Evolutionary conservation across 2,329 filamentous ascomycete genomes (phyloP).

Genomic region (Diplodia corticola): DNA sequence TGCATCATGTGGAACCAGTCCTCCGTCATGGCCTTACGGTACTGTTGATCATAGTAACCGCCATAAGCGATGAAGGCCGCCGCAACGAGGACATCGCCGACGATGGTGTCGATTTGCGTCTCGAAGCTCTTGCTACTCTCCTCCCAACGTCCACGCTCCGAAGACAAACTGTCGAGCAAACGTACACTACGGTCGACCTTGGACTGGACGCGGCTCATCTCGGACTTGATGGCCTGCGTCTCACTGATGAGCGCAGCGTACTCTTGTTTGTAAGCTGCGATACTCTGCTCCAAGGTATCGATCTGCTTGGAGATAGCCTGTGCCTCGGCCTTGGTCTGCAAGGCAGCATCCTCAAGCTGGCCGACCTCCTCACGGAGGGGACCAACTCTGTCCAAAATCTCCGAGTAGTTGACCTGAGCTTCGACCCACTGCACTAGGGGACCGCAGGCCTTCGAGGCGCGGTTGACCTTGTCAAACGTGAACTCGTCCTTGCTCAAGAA

Average conservation of each 20-base stretch:
- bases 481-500: constrained; percentile 93
- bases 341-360: constrained; percentile 80
- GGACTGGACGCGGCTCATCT: constrained; percentile 95
- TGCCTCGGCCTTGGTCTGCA: constrained; percentile 91
- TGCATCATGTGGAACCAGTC: constrained; percentile 95
- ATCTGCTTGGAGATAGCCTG: constrained; percentile 90
- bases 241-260: constrained; percentile 96
- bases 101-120: constrained; percentile 93
- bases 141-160: constrained; percentile 91
- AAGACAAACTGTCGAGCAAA: constrained; percentile 90
- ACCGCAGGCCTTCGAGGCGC: constrained; percentile 94
- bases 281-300: constrained; percentile 79
- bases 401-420: constrained; percentile 97
- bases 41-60: constrained; percentile 96
- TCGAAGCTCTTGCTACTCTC: constrained; percentile 97
- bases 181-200: constrained; percentile 97
- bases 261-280: constrained; percentile 92
- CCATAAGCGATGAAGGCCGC: constrained; percentile 96
- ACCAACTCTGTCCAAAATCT: constrained; percentile 90
- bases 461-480: constrained; percentile 93
- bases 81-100: constrained; percentile 94
- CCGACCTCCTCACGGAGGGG: constrained; percentile 88
- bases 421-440: constrained; percentile 96
- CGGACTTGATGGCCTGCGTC: constrained; percentile 93
- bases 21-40: constrained; percentile 95